Conservation (phyloP, 1,139 yeast species). For the Suhomyces panamericanus region DNA sequence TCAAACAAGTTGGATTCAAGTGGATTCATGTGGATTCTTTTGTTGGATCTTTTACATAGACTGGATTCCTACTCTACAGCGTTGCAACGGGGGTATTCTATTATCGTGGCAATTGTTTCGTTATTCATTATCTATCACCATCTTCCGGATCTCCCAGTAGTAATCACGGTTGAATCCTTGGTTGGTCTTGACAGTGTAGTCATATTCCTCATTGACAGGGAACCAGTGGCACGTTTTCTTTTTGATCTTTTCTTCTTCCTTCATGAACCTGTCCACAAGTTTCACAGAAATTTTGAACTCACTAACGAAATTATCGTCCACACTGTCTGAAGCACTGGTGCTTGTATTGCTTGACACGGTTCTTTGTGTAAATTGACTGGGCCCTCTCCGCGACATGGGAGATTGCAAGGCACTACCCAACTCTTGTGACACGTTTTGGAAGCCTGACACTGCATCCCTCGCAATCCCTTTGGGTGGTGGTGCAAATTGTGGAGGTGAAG, state of each 20-base stretch:
- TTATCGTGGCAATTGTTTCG: neutral
- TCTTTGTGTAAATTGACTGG: constrained; percentile 36
- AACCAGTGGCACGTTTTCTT: constrained; percentile 57
- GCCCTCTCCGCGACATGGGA: constrained; percentile 17
- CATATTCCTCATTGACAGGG: constrained; percentile 37
- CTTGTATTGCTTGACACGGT: constrained; percentile 32
- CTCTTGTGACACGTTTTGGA: neutral
- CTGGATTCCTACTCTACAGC: neutral
- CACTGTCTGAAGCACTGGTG: constrained; percentile 10
- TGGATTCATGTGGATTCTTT: too few species aligned
- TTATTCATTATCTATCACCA: constrained; percentile 46
- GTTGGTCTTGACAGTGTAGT: constrained; percentile 14
- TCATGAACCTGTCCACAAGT: constrained; percentile 41
- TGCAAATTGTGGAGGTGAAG: constrained; percentile 12
- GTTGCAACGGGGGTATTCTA: neutral
- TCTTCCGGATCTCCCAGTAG: constrained; percentile 54
- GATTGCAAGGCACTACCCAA: constrained; percentile 10
- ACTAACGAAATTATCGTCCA: constrained; percentile 16
- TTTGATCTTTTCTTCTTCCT: constrained; percentile 52
- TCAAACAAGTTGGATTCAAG: too few species aligned
- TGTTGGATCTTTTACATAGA: too few species aligned
- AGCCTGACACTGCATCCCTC: neutral
- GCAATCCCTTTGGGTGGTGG: constrained; percentile 1
- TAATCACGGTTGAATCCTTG: constrained; percentile 34
- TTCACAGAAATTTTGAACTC: constrained; percentile 47